Evolutionary conservation across 768 basidiomycete species (phyloP), one percentile per base, ranked within the genome.

Genomic region (Boletus barrowsii): DNA sequence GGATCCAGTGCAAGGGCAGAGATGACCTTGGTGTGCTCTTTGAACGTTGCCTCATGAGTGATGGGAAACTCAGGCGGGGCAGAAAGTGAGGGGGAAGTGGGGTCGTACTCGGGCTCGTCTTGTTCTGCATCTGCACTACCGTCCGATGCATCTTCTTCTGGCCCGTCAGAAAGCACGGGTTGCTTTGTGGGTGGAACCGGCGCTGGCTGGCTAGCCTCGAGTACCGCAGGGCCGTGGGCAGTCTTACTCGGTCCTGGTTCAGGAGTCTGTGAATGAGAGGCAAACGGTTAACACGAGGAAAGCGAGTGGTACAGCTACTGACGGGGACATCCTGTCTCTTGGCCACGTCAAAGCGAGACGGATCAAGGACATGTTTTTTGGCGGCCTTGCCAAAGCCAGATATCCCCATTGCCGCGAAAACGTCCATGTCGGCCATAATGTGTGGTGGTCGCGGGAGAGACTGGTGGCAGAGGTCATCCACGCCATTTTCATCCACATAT

Each of bases 1-100:
- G 94, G 91, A 72, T 99, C 97, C 44, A 98, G 75, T 0, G 93
- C 80, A 18, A 99, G 76, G 5, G 97, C 93, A 22, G 95, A 93
- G 18, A 98, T 85, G 49, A 97, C 93, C 75, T 98, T 99, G 14
- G 83, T 87, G 68, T 99, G 97, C 72, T 98, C 95, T 71, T 96
- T 97, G 66, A 98, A 79, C 11, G 83, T 72, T 51, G 96, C 81
- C 75, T 98, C 95, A 68, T 98, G 96, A 7, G 93, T 88, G 30
- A 85, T 82, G 20, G 97, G 97, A 66, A 96, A 90, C 60, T 79
- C 78, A 52, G 76, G 74, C 42, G 68, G 67, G 45, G 69, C 66
- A 18, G 73, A 71, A 32, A 74, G 67, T 61, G 83, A 68, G 29
- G 68, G 62, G 64, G 67, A 53, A 71, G 71, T 55, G 67, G 78